These are phyloP conservation scores for Otatea glauca DNA, from an alignment of 176 grass and related monocot species.

Conservation along the genomic window DNA sequence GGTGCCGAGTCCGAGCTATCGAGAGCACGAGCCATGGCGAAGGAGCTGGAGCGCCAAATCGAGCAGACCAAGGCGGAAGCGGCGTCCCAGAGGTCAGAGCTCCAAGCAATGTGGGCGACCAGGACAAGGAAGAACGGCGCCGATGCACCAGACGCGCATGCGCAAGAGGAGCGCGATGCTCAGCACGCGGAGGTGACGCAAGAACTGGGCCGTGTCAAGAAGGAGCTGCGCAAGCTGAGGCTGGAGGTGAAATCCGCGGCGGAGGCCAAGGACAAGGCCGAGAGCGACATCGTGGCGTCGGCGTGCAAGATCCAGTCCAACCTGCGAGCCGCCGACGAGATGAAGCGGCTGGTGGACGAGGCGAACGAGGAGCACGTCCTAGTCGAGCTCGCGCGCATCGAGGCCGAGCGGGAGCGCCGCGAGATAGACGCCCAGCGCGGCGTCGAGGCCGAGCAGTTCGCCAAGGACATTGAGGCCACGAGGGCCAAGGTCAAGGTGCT, in stretches of 20 bases:
- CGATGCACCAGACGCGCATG: neutral
- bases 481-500: conserved; percentile 57
- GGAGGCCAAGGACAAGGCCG: conserved; percentile 72
- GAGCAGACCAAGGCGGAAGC: conserved; percentile 58
- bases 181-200: conserved; percentile 49
- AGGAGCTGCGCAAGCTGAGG: conserved; percentile 64
- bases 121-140: neutral
- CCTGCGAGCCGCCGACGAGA: conserved; percentile 58
- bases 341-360: conserved; percentile 67
- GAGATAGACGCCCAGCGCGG: conserved; percentile 65
- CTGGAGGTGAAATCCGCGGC: conserved; percentile 55
- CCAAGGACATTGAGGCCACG: conserved; percentile 53
- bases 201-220: conserved; percentile 65
- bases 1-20: conserved; percentile 60
- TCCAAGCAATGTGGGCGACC: conserved; percentile 3
- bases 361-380: conserved; percentile 95
- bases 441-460: conserved; percentile 54
- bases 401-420: conserved; percentile 80
- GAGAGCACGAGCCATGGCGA: conserved; percentile 45
- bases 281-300: conserved; percentile 74
- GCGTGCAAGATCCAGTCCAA: conserved; percentile 52
- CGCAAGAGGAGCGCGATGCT: conserved; percentile 9
- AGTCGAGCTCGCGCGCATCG: conserved; percentile 93
- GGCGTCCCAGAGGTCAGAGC: conserved; percentile 39
- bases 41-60: conserved; percentile 58